Evolutionary conservation across 208 protist genomes (phyloP).

Genomic region (Wallacemonas rigidus): DNA sequence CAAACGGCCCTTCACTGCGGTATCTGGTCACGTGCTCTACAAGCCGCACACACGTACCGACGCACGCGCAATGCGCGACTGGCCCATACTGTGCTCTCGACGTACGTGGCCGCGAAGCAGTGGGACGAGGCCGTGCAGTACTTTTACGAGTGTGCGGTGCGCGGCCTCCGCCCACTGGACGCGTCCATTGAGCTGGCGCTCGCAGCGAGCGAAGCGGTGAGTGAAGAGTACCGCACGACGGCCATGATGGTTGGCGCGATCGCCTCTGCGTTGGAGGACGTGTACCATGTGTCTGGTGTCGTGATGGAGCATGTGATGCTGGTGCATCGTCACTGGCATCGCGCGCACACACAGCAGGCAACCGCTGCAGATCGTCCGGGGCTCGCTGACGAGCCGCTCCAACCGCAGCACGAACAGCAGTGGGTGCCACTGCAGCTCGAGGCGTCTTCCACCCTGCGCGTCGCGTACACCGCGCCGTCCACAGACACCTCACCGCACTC

Average conservation of each 20-base stretch:
- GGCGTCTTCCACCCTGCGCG: not conserved
- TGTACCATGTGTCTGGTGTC: constrained; percentile 63
- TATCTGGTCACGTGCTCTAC: constrained; percentile 52
- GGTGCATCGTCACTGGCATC: constrained; percentile 46
- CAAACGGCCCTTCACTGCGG: constrained; percentile 49
- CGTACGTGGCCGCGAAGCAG: constrained; percentile 46
- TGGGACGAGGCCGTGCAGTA: constrained; percentile 74
- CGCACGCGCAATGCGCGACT: constrained; percentile 52
- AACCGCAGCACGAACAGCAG: not conserved
- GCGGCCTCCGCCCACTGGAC: constrained; percentile 60
- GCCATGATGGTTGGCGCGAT: constrained; percentile 66
- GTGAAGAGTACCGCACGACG: constrained; percentile 57
- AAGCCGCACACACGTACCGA: constrained; percentile 44
- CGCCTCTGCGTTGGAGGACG: constrained; percentile 76
- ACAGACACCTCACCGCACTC: not conserved
- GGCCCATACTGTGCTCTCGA: constrained; percentile 57
- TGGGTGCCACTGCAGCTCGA: constrained; percentile 1
- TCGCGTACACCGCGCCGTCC: not conserved
- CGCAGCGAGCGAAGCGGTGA: constrained; percentile 58
- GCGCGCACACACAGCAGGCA: constrained; percentile 9
- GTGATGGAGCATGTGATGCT: constrained; percentile 75
- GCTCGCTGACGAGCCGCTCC: too few species aligned
- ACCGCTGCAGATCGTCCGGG: not conserved
- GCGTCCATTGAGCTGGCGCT: constrained; percentile 67
- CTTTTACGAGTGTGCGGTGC: constrained; percentile 66